Evolutionary conservation across 352 stramenopile species (phyloP).

Genomic region (Phytopythium ostracodes): DNA sequence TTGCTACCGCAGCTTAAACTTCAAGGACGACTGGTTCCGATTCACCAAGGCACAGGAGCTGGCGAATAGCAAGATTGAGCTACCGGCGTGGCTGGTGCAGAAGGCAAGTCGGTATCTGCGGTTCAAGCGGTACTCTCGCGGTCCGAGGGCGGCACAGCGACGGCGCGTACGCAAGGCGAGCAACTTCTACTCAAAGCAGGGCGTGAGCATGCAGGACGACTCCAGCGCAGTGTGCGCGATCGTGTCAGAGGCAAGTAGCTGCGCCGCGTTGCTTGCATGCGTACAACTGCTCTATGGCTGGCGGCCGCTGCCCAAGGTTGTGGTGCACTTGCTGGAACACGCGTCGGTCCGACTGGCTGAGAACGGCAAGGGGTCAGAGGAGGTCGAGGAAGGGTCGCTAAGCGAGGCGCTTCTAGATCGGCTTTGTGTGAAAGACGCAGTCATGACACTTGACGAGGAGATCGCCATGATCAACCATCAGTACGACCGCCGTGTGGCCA

Average conservation of each 20-base stretch:
- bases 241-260: slow-evolving; percentile 72
- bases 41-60: slow-evolving; percentile 53
- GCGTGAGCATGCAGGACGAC: slow-evolving; percentile 53
- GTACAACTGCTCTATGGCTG: slow-evolving; percentile 77
- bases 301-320: slow-evolving; percentile 56
- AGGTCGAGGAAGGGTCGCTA: slow-evolving; percentile 15
- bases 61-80: slow-evolving; percentile 13
- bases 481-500: slow-evolving; percentile 61
- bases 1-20: slow-evolving; percentile 76
- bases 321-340: slow-evolving; percentile 56
- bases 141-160: slow-evolving; percentile 49
- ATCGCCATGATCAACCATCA: slow-evolving; percentile 74
- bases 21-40: slow-evolving; percentile 61
- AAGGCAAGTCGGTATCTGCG: slow-evolving; percentile 81
- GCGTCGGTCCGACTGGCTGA: slow-evolving; percentile 6
- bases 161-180: slow-evolving; percentile 58
- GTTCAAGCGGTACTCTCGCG: slow-evolving; percentile 80
- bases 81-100: slow-evolving; percentile 67
- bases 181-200: slow-evolving; percentile 80
- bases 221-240: slow-evolving; percentile 66
- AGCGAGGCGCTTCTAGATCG: slow-evolving; percentile 34
- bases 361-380: neutral
- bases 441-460: slow-evolving; percentile 60
- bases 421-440: slow-evolving; percentile 28
- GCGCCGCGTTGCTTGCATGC: slow-evolving; percentile 72